A percentile compares a stretch with the other conserved stretches of the same genome.
phyloP scores from a whole-genome alignment of 2,329 filamentous ascomycete species.

The Dothideomycetidae sp. region DNA sequence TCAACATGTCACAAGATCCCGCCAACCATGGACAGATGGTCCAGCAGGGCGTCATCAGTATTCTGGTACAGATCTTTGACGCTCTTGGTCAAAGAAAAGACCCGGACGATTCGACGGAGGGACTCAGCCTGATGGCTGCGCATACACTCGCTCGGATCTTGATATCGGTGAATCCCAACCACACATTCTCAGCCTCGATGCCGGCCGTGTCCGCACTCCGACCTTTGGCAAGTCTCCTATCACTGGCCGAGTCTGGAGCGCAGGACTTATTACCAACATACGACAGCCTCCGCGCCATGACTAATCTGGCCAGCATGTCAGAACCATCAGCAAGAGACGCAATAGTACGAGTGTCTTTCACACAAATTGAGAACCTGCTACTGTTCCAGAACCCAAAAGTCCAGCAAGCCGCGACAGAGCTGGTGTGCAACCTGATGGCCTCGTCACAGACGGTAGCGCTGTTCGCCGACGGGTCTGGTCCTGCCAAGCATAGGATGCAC shows the following conservation, averaged over 20 bases:
- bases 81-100: slow-evolving; percentile 53
- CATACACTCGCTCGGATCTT: slow-evolving; percentile 52
- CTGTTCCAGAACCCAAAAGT: slow-evolving; percentile 62
- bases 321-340: slow-evolving; percentile 45
- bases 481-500: slow-evolving; percentile 61
- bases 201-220: slow-evolving; percentile 65
- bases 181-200: slow-evolving; percentile 69
- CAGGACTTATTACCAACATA: slow-evolving; percentile 79
- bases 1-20: slow-evolving; percentile 60
- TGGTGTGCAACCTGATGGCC: slow-evolving; percentile 81
- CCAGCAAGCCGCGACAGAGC: slow-evolving; percentile 69
- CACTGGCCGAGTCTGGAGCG: slow-evolving; percentile 43
- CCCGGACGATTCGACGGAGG: slow-evolving; percentile 60
- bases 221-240: slow-evolving; percentile 63
- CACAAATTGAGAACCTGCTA: slow-evolving; percentile 68
- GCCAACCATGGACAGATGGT: slow-evolving; percentile 65
- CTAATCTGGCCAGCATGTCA: slow-evolving; percentile 73
- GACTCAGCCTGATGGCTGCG: slow-evolving; percentile 3
- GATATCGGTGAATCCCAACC: slow-evolving; percentile 44
- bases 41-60: slow-evolving; percentile 83
- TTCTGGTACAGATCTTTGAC: slow-evolving; percentile 56
- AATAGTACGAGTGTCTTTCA: slow-evolving; percentile 62
- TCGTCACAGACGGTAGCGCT: slow-evolving; percentile 50
- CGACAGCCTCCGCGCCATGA: slow-evolving; percentile 79
- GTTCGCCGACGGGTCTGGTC: slow-evolving; percentile 52